These are phyloP conservation scores for Eucalyptus paniculata DNA, from an alignment of 345 rosid species.

Conservation along the genomic window DNA sequence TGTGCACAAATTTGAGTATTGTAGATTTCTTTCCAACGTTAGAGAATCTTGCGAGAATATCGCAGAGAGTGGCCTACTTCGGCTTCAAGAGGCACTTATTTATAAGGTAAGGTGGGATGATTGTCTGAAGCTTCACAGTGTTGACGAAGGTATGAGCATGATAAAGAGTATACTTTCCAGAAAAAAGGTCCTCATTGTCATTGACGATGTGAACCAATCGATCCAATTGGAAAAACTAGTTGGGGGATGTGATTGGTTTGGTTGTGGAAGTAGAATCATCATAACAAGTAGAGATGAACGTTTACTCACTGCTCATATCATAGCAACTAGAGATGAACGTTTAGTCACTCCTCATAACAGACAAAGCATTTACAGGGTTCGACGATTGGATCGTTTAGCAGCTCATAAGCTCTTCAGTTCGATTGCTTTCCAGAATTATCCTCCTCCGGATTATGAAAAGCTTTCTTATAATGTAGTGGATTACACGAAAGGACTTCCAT, in stretches of 20 bases:
- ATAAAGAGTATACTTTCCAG: no score
- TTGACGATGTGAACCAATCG: no score
- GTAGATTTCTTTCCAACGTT: no score
- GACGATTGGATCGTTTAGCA: rapidly evolving
- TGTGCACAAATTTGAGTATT: no score
- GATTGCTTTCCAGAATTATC: not conserved
- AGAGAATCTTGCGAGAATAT: no score
- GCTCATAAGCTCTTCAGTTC: not conserved
- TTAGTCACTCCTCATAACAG: not conserved
- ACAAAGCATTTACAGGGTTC: not conserved
- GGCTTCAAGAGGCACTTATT: no score
- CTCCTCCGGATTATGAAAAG: not conserved
- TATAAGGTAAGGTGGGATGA: no score
- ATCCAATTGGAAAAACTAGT: no score
- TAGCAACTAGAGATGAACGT: not conserved
- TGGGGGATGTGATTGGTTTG: no score
- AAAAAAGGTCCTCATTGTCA: no score
- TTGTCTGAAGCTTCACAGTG: rapidly evolving
- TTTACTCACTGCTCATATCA: not conserved
- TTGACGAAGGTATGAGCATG: no score
- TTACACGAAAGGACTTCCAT: not conserved
- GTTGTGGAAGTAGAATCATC: no score
- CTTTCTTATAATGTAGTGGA: not conserved
- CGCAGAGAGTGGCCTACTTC: rapidly evolving
- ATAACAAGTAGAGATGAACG: conserved; percentile 3